These are phyloP conservation scores for Pestalotiopsis sp. DNA, from an alignment of 2,329 filamentous ascomycete genomes.

Conservation along the genomic window DNA sequence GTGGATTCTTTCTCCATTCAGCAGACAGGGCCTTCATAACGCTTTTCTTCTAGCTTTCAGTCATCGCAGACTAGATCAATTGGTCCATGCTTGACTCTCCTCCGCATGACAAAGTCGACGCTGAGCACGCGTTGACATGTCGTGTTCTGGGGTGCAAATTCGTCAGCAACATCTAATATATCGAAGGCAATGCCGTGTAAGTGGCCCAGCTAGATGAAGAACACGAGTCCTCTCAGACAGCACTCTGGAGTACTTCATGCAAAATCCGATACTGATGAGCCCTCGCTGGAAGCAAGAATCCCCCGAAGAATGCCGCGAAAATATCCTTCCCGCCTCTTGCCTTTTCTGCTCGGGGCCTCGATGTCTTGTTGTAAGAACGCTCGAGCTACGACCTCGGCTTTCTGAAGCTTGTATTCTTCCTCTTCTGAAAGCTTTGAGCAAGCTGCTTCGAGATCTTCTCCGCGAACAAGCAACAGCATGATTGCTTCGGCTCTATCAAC, in stretches of 20 bases:
- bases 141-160: background rate
- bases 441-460: slow-evolving; percentile 75
- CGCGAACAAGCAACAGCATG: slow-evolving; percentile 66
- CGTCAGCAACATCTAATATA: background rate
- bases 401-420: slow-evolving; percentile 68
- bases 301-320: slow-evolving; percentile 29
- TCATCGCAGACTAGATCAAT: background rate
- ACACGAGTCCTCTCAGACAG: background rate
- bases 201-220: background rate
- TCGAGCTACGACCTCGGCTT: slow-evolving; percentile 66
- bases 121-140: background rate
- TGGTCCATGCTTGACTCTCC: background rate
- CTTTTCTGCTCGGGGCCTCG: slow-evolving; percentile 16
- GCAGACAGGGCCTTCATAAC: background rate
- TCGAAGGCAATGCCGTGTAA: background rate
- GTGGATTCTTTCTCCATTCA: background rate
- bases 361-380: slow-evolving; percentile 55
- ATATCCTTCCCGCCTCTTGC: slow-evolving; percentile 17
- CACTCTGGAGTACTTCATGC: background rate
- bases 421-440: slow-evolving; percentile 68
- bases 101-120: background rate
- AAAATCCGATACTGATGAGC: slow-evolving; percentile 4
- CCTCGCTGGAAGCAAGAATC: slow-evolving; percentile 20
- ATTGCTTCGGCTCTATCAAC: slow-evolving; percentile 78
- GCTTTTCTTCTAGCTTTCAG: background rate